Base-by-base conservation (phyloP, 768 basidiomycete genomes). In the Amanita polypyramis region DNA sequence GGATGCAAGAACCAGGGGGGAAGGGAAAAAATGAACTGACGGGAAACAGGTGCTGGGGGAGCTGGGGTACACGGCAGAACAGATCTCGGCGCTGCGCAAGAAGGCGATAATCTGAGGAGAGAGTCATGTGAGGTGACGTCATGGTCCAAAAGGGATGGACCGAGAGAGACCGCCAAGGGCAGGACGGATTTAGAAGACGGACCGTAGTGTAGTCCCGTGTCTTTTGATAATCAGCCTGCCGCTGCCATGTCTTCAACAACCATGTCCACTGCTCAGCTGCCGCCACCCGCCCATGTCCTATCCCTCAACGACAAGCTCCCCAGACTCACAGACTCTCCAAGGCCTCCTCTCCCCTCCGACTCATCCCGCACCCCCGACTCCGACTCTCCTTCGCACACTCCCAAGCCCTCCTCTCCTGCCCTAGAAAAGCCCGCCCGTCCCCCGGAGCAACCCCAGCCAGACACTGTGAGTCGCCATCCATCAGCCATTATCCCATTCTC, bases 41-140 rank as follows among this genome's bases (percentile, higher is more conserved):
- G 45, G 48, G 27, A 43, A 11, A 49, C 50, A 80, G 71, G 69
- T 73, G 36, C 55, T 74, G 61, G 48, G 55, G 39, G 66, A 68
- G 52, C 55, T 70, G 29, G 69, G 66, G 12, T 69, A 70, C 55
- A 60, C 52, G 19, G 41, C 49, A 46, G 61, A 64, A 46, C 52
- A 63, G 51, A 74, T 81, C 52, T 52, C 58, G 43, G 62, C 62
- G 46, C 56, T 83, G 56, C 67, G 70, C 53, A 57, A 58, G 57
- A 60, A 65, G 54, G 65, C 53, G 45, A 59, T 67, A 52, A 61
- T 68, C 38, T 69, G 65, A 55, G 47, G 47, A 29, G 47, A 29
- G 15, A 42, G 33, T 40, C 30, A 34, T 37, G 47, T 51, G 37
- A 45, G 47, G 50, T 54, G 54, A 50, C 53, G 53, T 54, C 52